Evolutionary conservation across 768 basidiomycete genomes (phyloP), one percentile per base, ranked within the genome.

Genomic region (Lentinus brumalis): DNA sequence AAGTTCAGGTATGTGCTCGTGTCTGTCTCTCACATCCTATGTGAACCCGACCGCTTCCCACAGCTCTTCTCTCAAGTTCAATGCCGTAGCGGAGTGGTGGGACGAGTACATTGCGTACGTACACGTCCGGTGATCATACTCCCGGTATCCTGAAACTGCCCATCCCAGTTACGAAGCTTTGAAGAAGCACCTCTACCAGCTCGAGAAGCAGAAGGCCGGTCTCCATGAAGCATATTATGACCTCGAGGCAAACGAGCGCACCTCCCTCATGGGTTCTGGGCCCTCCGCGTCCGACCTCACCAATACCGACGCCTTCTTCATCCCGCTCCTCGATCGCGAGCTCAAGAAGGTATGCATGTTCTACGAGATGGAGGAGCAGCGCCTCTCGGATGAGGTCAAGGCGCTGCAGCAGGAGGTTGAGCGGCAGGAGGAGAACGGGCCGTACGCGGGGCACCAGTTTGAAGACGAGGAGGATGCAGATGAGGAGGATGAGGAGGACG

Each of bases 31-130:
- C 51, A 30, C 4, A 7, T 35, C 16, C 41, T 16, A 18, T 31
- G 21, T 15, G 16, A 2, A 46, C 18, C n/a, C 10, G 11, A 2
- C 15, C 2, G 52, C 14, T 39, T 18, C 32, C 10, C 21, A 14
- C 31, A 92, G 90, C 68, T 91, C 90, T 35, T 90, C 92, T 9
- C 82, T 95, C 69, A 92, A 93, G 73, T 95, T 95, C 76, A 96
- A 96, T 67, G 91, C 92, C 3, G 89, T 94, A 29, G 80, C 92
- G 0, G 93, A 96, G 53, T 95, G 93, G 93, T 91, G 89, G 88
- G 91, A 93, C 62, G 88, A 94, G 52, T 96, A 96, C 71, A 92
- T 96, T 47, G 84, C 89, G 87, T 94, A 67, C 62, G 90, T 83
- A 15, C 40, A 47, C 47, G 32, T n/a, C n/a, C 21, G 3, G 38